Base-by-base conservation (phyloP, 2,329 filamentous ascomycete genomes). In the Ampelomyces quisqualis region DNA sequence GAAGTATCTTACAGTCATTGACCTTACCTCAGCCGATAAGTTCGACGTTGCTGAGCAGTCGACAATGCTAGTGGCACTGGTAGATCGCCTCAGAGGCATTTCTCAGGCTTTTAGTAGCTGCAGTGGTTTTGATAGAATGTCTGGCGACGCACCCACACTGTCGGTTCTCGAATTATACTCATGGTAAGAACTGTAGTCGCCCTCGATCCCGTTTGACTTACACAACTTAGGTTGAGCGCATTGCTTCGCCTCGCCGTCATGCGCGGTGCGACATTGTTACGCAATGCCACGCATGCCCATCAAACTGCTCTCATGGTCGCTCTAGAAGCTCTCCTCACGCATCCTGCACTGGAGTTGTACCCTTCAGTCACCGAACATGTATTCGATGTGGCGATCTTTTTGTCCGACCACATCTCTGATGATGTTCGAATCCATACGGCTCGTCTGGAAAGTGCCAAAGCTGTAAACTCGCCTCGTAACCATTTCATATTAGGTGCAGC, bases 381-480 rank as follows among this genome's bases (percentile, higher is more conserved):
- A 14, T 70, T 72, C 49, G 73, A 76, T 44, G 64, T 73, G 5
- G 64, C 71, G 11, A 61, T 68, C 2, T 47, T 65, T 15, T 54
- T 75, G 10, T 69, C 70, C 11, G 73, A 76, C 39, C 49, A 55
- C 19, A 49, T 76, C 4, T 60, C 70, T 0, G 62, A 70, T 18
- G 68, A 71, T 15, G 55, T 63, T 4, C 64, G 73, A 10, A 53
- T 51, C 9, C 67, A 56, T 40, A 51, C 70, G 26, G 35, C 58
- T 40, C 56, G 57, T 33, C 28, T 62, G 27, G 60, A 68, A 21
- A 48, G 47, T 19, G 44, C 39, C 17, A 60, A 54, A 34, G 41
- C 40, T 6, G 20, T 40, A 22, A 46, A 60, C 35, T 68, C 72
- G 45, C 42, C 63, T 21, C 68, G 68, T 30, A 61, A 70, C 10